Evolutionary conservation across 176 grass and related monocot species (phyloP), one percentile per base, ranked within the genome.

Genomic region (Dendrocalamus sinicus): DNA sequence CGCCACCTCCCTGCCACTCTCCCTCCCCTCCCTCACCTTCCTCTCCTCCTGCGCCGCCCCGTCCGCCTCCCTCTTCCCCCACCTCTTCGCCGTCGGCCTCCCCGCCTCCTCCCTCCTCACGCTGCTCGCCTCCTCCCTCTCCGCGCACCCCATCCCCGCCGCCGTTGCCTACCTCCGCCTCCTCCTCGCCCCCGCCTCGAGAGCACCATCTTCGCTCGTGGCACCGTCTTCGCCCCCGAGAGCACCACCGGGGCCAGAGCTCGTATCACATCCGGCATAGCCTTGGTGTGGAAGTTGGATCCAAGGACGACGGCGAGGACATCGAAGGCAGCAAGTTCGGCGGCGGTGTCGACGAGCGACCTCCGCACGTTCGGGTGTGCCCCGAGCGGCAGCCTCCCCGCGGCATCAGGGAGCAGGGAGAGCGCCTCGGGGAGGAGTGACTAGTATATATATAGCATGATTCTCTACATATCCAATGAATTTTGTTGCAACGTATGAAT

Each of bases 281-380:
- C 86, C 60, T 15, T 82, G 74, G 79, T 52, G 81, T 13, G 88
- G 72, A 50, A 91, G 50, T 86, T 75, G 19, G 91, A 89, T 55
- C 85, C 91, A 7, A 92, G 86, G 50, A 95, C 48, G 48, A 83
- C 85, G 12, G 76, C 75, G 19, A 95, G 91, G 77, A 95, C 76
- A 14, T 73, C 70, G 75, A 95, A 92, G 77, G 81, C 85, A 4
- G 86, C 22, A 72, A 94, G 86, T 74, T 85, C 86, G 0, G 81
- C 55, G 10, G 92, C 75, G 1, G 93, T 93, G 40, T 98, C 93
- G n/a, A 95, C 52, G 32, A 98, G 80, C 0, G 91, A 84, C 76
- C 91, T 90, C 28, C 90, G 75, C 48, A 86, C 79, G 63, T 98
- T 91, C 32, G 90, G 81, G 52, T 88, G 86, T 10, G n/a, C 67